phyloP scores from a whole-genome alignment of 345 rosid genomes.

The Citrus cavaleriei region DNA sequence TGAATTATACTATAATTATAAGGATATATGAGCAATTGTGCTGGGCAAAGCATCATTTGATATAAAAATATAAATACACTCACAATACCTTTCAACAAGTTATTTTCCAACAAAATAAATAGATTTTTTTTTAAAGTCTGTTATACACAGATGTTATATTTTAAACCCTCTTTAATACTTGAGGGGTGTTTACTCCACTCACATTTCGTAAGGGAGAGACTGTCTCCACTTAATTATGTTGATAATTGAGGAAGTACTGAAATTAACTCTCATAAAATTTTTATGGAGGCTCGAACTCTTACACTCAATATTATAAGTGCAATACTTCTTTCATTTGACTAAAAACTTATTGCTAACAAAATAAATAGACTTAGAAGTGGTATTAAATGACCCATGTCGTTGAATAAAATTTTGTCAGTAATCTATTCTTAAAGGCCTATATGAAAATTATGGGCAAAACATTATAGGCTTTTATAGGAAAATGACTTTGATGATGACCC shows the following conservation, averaged over 20 bases:
- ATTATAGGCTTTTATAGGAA: background rate
- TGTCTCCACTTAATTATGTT: too few species aligned
- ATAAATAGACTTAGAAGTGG: background rate
- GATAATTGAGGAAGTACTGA: accelerated
- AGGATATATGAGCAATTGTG: too few species aligned
- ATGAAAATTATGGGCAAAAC: background rate
- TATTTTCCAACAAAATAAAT: background rate
- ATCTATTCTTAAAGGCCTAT: background rate
- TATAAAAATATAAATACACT: too few species aligned
- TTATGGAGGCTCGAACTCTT: accelerated
- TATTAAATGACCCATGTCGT: background rate
- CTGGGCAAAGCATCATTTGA: too few species aligned
- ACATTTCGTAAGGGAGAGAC: accelerated
- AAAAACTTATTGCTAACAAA: accelerated
- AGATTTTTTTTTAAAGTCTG: background rate
- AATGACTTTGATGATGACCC: slow-evolving; percentile 1
- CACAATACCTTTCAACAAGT: too few species aligned
- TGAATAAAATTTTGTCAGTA: background rate
- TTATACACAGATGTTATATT: too few species aligned
- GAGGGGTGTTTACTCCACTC: accelerated
- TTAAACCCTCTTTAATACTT: too few species aligned
- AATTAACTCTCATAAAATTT: too few species aligned
- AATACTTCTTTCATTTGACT: accelerated
- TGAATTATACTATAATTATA: too few species aligned
- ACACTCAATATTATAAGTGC: too few species aligned